A percentile compares a stretch with the other conserved stretches of the same genome.
Conservation (phyloP, 2,329 filamentous ascomycete species). For the Trichoderma arundinaceum region DNA sequence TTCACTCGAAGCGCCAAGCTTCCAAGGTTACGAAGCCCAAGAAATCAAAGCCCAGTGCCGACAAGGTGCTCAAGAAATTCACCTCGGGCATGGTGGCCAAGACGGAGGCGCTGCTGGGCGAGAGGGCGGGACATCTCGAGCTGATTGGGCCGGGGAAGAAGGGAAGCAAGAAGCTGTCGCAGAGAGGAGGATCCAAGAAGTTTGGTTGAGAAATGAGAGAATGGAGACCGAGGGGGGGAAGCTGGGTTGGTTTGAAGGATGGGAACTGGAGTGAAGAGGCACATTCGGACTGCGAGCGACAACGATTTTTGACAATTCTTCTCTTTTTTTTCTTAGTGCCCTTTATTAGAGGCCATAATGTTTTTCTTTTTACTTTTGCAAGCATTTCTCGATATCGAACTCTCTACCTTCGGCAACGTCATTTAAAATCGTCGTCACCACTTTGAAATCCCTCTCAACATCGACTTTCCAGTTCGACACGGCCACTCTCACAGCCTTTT, state of each 20-base stretch:
- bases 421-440: constrained; percentile 69
- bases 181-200: constrained; percentile 59
- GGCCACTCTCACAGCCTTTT: constrained; percentile 79
- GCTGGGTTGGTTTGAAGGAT: background rate
- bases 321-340: background rate
- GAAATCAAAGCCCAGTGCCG: constrained; percentile 52
- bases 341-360: background rate
- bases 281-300: constrained; percentile 12
- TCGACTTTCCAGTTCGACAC: constrained; percentile 85
- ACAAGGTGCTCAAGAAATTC: constrained; percentile 62
- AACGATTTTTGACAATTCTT: background rate
- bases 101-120: constrained; percentile 64
- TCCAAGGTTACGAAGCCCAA: constrained; percentile 58
- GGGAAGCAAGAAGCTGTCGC: constrained; percentile 47
- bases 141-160: constrained; percentile 63
- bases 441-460: constrained; percentile 65
- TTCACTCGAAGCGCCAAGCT: constrained; percentile 51
- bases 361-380: background rate
- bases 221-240: background rate
- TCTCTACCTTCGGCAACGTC: constrained; percentile 48
- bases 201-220: constrained; percentile 53
- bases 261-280: background rate
- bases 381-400: constrained; percentile 38
- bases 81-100: constrained; percentile 58
- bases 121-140: constrained; percentile 65